A percentile compares a stretch with the other conserved stretches of the same genome.
These are phyloP conservation scores for Eutrema yunnanense DNA, from an alignment of 345 rosid genomes.

Conservation along the genomic window DNA sequence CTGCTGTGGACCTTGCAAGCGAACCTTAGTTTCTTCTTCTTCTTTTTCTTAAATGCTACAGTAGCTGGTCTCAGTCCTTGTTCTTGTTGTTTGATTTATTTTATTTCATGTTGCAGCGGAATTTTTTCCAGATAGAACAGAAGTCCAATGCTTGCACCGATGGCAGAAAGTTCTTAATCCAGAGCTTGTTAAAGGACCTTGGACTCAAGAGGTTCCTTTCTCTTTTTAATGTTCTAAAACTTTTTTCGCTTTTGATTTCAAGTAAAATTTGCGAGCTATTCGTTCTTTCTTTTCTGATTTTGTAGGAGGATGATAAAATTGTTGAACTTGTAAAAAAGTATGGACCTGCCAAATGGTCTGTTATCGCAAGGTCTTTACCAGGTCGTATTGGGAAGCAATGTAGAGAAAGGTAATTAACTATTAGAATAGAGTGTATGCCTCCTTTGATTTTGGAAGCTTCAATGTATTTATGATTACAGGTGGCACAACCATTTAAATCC, in stretches of 20 bases:
- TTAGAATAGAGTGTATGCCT: not conserved
- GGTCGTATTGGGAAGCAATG: slow-evolving; percentile 99
- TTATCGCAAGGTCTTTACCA: slow-evolving; percentile 78
- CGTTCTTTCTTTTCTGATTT: not conserved
- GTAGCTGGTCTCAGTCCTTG: not conserved
- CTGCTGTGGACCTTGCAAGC: not conserved
- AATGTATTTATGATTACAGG: slow-evolving; percentile 33
- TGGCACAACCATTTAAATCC: slow-evolving; percentile 99
- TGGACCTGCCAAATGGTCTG: slow-evolving; percentile 96
- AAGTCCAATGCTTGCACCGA: slow-evolving; percentile 93
- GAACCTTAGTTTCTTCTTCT: not conserved
- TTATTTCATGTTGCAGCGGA: slow-evolving; percentile 54
- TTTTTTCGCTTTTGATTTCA: not conserved
- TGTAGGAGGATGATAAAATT: slow-evolving; percentile 85
- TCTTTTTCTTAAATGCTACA: not conserved
- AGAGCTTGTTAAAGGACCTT: slow-evolving; percentile 91
- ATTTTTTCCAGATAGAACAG: slow-evolving; percentile 79
- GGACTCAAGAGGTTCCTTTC: slow-evolving; percentile 78
- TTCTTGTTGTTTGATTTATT: not conserved
- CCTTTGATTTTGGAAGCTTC: not conserved
- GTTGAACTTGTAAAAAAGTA: slow-evolving; percentile 62
- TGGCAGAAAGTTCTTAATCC: slow-evolving; percentile 99
- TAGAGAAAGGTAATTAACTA: slow-evolving; percentile 68
- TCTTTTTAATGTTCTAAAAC: not conserved
- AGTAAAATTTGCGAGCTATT: not conserved